Percentiles rank a stretch among this genome's conserved stretches.
Conservation (phyloP, 495 filamentous ascomycete genomes). For the Penicillium goetzii region DNA sequence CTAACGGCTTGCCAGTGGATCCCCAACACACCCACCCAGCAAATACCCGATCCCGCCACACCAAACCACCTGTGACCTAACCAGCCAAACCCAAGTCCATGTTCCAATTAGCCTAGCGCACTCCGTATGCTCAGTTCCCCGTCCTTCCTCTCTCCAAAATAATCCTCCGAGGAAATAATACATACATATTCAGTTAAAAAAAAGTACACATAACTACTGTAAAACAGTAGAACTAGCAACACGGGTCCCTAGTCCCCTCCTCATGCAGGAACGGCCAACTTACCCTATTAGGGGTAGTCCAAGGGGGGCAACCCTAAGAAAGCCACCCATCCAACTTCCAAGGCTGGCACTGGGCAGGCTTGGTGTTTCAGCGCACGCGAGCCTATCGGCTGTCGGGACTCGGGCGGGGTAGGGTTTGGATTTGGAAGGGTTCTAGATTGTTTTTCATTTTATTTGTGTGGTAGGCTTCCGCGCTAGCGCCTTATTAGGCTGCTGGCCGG, state of each 20-base stretch:
- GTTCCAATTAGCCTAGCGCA: background rate
- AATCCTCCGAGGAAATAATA: background rate
- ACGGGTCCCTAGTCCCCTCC: background rate
- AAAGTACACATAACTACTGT: background rate
- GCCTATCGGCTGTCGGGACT: background rate
- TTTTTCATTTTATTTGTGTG: background rate
- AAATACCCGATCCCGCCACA: too few relatives aligned
- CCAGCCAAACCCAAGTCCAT: background rate
- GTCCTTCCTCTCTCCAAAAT: background rate
- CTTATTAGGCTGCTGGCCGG: background rate
- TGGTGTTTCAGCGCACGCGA: background rate
- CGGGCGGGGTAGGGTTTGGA: background rate
- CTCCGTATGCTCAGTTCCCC: background rate
- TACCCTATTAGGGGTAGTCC: constrained; percentile 14
- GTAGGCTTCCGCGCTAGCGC: background rate
- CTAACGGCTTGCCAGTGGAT: background rate
- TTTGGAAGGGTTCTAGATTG: constrained; percentile 13
- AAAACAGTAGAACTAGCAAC: too few relatives aligned
- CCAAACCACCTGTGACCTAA: background rate
- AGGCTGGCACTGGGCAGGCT: background rate
- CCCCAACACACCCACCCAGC: background rate
- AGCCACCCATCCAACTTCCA: background rate
- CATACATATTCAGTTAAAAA: background rate
- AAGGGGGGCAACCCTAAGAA: background rate
- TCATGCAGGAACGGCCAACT: constrained; percentile 25